Conservation (phyloP, 176 grass and related monocot species). For the Bromus sterilis region DNA sequence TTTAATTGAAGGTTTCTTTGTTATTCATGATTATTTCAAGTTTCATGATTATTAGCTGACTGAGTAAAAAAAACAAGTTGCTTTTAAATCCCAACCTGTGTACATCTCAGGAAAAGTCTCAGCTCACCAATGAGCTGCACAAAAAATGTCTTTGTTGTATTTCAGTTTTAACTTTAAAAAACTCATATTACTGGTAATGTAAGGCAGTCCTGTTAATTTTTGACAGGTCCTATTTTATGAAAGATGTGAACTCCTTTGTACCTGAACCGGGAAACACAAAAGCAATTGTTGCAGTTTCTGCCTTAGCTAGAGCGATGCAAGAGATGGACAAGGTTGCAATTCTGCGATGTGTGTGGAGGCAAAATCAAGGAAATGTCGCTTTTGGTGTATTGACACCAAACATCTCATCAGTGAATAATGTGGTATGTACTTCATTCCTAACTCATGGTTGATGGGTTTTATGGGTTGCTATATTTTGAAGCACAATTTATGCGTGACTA, state of each 20-base stretch:
- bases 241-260: constrained; percentile 80
- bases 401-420: constrained; percentile 71
- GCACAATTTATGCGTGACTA: neutral
- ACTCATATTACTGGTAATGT: neutral
- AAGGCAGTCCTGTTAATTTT: constrained; percentile 6
- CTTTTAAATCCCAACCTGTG: neutral
- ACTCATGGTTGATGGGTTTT: neutral
- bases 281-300: constrained; percentile 57
- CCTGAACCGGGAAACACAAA: constrained; percentile 82
- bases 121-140: neutral
- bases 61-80: neutral
- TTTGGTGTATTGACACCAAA: constrained; percentile 84
- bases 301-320: constrained; percentile 80
- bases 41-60: neutral
- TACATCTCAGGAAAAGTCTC: neutral
- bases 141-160: constrained; percentile 1
- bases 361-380: constrained; percentile 73
- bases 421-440: constrained; percentile 34
- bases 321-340: constrained; percentile 75
- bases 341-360: constrained; percentile 81
- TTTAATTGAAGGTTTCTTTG: neutral
- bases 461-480: neutral
- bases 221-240: constrained; percentile 78
- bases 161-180: neutral
- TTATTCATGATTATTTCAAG: neutral